Evolutionary conservation across 176 grass and related monocot species (phyloP).

Genomic region (Zizania latifolia): DNA sequence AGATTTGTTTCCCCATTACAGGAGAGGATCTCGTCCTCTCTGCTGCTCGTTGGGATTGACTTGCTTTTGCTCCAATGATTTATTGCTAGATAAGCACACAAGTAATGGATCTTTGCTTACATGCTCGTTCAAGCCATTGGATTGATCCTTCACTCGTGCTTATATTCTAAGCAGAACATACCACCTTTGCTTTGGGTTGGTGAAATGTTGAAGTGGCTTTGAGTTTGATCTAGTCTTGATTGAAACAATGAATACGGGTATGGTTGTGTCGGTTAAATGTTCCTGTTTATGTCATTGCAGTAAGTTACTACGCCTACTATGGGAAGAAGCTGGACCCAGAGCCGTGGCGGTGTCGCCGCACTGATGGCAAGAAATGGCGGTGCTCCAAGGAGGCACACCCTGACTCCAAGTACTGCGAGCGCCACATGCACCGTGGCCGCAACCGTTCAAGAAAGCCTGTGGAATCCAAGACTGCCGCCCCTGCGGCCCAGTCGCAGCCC

Average conservation of each 20-base stretch:
- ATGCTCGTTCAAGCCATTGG: too few relatives aligned
- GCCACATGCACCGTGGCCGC: constrained; percentile 99
- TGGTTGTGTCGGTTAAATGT: constrained; percentile 16
- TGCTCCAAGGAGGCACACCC: constrained; percentile 99
- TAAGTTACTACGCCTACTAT: constrained; percentile 92
- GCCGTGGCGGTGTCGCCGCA: constrained; percentile 91
- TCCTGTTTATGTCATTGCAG: constrained; percentile 29
- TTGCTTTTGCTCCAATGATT: not conserved
- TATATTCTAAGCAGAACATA: constrained; percentile 1
- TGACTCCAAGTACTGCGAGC: constrained; percentile 98
- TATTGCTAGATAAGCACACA: not conserved
- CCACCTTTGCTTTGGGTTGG: constrained; percentile 26
- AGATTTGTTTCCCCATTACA: not conserved
- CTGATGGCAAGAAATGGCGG: constrained; percentile 98
- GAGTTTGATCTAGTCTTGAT: constrained; percentile 21
- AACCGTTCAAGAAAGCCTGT: constrained; percentile 99
- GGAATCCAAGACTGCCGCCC: constrained; percentile 79
- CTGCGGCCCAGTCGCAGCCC: constrained; percentile 44
- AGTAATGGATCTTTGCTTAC: constrained; percentile 29
- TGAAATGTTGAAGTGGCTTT: constrained; percentile 29
- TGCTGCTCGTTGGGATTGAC: constrained; percentile 26
- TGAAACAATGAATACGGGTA: not conserved
- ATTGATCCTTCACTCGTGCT: constrained; percentile 26
- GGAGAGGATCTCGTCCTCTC: too few relatives aligned
- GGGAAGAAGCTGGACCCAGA: constrained; percentile 98